A percentile compares a stretch with the other conserved stretches of the same genome.
phyloP scores from a whole-genome alignment of 768 basidiomycete species.

The Boletus patriciae region DNA sequence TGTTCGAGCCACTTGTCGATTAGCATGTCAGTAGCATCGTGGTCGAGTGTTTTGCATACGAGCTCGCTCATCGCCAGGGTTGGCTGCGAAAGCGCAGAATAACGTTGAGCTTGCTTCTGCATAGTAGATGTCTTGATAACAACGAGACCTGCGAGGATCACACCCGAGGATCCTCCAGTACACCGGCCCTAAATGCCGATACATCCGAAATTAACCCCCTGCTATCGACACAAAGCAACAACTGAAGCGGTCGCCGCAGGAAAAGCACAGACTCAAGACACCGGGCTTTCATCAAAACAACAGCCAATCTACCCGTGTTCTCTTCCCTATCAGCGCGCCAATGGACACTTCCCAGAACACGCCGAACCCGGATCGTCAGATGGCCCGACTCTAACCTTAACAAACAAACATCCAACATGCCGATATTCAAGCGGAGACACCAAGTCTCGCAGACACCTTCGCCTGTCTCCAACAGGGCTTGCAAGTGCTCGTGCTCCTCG shows the following conservation, averaged over 20 bases:
- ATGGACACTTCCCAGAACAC: slow-evolving; percentile 12
- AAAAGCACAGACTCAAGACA: not conserved
- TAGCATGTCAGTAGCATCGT: slow-evolving; percentile 73
- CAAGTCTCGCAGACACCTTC: slow-evolving; percentile 20
- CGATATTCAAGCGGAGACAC: slow-evolving; percentile 20
- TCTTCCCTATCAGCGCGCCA: slow-evolving; percentile 6
- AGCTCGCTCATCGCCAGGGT: slow-evolving; percentile 75
- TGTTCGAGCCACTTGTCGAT: slow-evolving; percentile 86
- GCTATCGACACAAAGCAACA: not conserved
- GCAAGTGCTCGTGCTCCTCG: too few relatives aligned
- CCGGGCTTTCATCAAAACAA: not conserved
- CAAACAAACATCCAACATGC: slow-evolving; percentile 3
- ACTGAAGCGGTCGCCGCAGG: not conserved
- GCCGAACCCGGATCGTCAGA: not conserved
- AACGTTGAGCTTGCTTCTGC: slow-evolving; percentile 36
- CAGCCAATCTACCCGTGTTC: not conserved
- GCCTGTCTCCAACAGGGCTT: too few relatives aligned
- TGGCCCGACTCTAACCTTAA: not conserved
- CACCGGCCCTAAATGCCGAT: slow-evolving; percentile 30
- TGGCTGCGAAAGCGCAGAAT: slow-evolving; percentile 67
- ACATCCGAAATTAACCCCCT: slow-evolving; percentile 9
- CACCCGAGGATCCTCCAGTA: not conserved
- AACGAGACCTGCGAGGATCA: not conserved
- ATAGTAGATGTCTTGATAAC: slow-evolving; percentile 23
- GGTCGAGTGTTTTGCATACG: slow-evolving; percentile 73